These are phyloP conservation scores for Cephalotrichum gorgonifer DNA, from an alignment of 2,329 filamentous ascomycete genomes.

Conservation along the genomic window DNA sequence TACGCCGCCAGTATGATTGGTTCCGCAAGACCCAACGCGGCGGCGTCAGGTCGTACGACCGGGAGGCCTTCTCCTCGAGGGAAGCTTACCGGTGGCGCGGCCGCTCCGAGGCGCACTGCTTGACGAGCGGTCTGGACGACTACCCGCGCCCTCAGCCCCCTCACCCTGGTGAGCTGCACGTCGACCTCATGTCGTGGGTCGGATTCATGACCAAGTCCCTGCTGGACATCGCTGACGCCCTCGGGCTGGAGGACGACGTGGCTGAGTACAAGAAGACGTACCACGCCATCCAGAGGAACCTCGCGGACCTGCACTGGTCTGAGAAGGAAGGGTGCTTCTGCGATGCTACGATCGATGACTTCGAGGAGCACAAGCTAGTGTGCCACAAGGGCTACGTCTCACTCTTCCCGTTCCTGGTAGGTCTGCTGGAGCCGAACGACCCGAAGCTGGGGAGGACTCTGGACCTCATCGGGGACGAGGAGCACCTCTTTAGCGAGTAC, in stretches of 20 bases:
- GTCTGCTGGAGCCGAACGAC: slow-evolving; percentile 64
- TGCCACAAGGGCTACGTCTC: slow-evolving; percentile 97
- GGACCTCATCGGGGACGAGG: slow-evolving; percentile 67
- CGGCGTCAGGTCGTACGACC: slow-evolving; percentile 84
- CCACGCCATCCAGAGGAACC: slow-evolving; percentile 70
- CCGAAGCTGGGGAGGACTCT: slow-evolving; percentile 65
- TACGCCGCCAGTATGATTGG: slow-evolving; percentile 88
- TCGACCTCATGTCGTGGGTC: slow-evolving; percentile 93
- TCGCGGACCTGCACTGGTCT: slow-evolving; percentile 91
- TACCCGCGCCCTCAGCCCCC: slow-evolving; percentile 91
- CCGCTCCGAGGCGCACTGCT: slow-evolving; percentile 72
- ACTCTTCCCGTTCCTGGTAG: slow-evolving; percentile 83
- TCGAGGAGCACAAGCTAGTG: slow-evolving; percentile 78
- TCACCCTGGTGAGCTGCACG: slow-evolving; percentile 89
- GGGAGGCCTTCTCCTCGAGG: slow-evolving; percentile 75
- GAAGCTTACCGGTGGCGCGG: slow-evolving; percentile 95
- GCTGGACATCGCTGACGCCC: slow-evolving; percentile 62
- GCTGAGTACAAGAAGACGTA: slow-evolving; percentile 61
- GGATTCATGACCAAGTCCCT: slow-evolving; percentile 92
- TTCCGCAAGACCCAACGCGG: slow-evolving; percentile 87
- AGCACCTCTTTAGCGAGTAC: slow-evolving; percentile 80
- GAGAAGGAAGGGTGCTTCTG: slow-evolving; percentile 74
- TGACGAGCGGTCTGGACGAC: slow-evolving; percentile 92
- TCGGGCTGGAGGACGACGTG: slow-evolving; percentile 69
- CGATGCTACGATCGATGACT: slow-evolving; percentile 90